Base-by-base conservation (phyloP, 83 land plant genomes). In the Diphasiastrum complanatum region DNA sequence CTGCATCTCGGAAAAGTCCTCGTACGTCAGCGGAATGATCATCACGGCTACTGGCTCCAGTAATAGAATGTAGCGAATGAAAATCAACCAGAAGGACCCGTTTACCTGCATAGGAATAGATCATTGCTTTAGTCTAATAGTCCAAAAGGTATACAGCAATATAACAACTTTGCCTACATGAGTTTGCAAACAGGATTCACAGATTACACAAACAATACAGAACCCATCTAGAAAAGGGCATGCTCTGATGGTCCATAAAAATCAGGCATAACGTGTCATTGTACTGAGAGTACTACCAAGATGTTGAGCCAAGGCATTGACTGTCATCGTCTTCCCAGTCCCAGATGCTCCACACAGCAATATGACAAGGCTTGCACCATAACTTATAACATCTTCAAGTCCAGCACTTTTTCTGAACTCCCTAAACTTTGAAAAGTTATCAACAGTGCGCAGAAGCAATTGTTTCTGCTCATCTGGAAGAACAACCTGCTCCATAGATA, bases 271-370 rank as follows among this genome's bases (percentile, higher is more conserved):
- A 57, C 33, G 61, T 16, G 33, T 31, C 61, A 36, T n/a, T 22
- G 11, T 26, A 32, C 68, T 12, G 11, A n/a, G 31, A 5, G 20
- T 26, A 60, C 2, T 28, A 70, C 73, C 73, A 34, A 70, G 69
- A 45, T 70, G 73, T 50, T 70, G 70, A 31, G 73, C 73, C 26
- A 70, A 35, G 4, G 73, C 73, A 70, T 70, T 63, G 16, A 70
- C 73, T 27, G 73, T 70, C 73, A 70, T 70, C 6, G 73, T 70
- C 60, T 70, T 70, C n/a, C 73, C 73, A 29, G 73, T 70, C 18
- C 73, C 69, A 28, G 73, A 70, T 18, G 69, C 60, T 1, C 73
- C 73, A 52, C 73, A 70, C 5, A 70, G 67, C 12, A 70, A 40
- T 20, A 70, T 70, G 5, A 70, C 73, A 27, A 70, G 48, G 19